These are phyloP conservation scores for Hanseniaspora guilliermondii DNA, from an alignment of 805 yeast genomes.

Conservation along the genomic window DNA sequence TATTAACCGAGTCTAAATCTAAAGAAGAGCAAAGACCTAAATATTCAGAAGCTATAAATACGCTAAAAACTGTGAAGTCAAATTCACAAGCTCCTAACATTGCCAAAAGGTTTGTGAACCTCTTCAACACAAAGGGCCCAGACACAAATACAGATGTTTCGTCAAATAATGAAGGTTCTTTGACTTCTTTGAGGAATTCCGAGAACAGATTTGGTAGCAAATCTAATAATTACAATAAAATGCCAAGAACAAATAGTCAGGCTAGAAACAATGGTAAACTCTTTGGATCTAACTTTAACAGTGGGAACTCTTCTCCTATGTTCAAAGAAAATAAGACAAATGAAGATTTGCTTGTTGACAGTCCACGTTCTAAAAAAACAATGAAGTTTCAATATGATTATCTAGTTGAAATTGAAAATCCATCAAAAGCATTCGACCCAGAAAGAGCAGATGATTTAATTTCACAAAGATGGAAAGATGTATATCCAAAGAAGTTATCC, in stretches of 20 bases:
- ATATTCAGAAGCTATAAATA: constrained; percentile 6
- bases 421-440: constrained; percentile 52
- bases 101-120: constrained; percentile 1
- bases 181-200: neutral
- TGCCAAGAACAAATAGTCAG: neutral
- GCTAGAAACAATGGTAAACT: neutral
- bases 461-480: constrained; percentile 86
- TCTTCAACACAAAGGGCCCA: neutral
- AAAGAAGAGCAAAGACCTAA: constrained; percentile 6
- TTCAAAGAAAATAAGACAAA: neutral
- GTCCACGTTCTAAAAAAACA: constrained; percentile 2
- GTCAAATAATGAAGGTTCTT: neutral
- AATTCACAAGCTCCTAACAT: constrained; percentile 1
- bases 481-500: constrained; percentile 61
- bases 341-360: neutral
- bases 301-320: constrained; percentile 1
- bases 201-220: neutral
- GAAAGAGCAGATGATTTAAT: constrained; percentile 44
- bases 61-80: constrained; percentile 8
- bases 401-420: constrained; percentile 61
- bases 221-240: neutral
- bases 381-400: constrained; percentile 19
- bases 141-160: neutral
- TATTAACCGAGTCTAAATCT: constrained; percentile 9
- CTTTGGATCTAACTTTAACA: neutral